Conservation (phyloP, 768 basidiomycete species). For the Mrakia gelida region DNA sequence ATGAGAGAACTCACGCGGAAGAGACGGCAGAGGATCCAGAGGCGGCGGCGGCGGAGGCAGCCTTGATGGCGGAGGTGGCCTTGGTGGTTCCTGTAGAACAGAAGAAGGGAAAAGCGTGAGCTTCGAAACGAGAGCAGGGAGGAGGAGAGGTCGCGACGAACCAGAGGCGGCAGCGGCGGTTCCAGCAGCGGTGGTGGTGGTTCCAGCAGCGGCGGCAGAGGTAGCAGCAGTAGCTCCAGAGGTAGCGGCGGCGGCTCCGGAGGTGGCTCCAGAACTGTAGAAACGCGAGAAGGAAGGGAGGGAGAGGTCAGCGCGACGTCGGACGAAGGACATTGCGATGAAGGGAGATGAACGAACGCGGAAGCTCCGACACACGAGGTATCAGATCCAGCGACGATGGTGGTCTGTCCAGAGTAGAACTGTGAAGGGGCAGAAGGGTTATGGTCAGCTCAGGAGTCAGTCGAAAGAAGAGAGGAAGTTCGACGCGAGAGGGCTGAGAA, state of each 20-base stretch:
- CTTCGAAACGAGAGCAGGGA: no score
- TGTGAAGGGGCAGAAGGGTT: background rate
- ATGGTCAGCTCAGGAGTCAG: background rate
- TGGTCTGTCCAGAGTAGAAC: constrained; percentile 36
- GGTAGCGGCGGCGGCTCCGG: constrained; percentile 26
- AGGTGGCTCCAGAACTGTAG: constrained; percentile 31
- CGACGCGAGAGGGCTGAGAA: background rate
- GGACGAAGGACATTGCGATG: background rate
- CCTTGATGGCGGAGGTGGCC: constrained; percentile 12
- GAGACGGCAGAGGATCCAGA: constrained; percentile 24
- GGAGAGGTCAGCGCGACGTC: background rate
- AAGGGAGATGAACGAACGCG: background rate
- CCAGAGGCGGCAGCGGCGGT: background rate
- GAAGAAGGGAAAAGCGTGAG: background rate
- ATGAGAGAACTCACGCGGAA: background rate
- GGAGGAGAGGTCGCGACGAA: background rate
- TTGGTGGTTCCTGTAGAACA: background rate
- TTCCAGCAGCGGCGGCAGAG: background rate
- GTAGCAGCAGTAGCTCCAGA: background rate
- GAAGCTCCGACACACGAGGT: constrained; percentile 36
- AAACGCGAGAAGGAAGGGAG: background rate
- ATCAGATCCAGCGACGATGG: constrained; percentile 38
- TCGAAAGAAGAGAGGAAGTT: background rate
- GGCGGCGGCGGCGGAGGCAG: constrained; percentile 20
- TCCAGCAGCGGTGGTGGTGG: background rate